Percentiles rank a stretch among this genome's conserved stretches.
phyloP scores from a whole-genome alignment of 208 protist species.

The Polymyxa betae region DNA sequence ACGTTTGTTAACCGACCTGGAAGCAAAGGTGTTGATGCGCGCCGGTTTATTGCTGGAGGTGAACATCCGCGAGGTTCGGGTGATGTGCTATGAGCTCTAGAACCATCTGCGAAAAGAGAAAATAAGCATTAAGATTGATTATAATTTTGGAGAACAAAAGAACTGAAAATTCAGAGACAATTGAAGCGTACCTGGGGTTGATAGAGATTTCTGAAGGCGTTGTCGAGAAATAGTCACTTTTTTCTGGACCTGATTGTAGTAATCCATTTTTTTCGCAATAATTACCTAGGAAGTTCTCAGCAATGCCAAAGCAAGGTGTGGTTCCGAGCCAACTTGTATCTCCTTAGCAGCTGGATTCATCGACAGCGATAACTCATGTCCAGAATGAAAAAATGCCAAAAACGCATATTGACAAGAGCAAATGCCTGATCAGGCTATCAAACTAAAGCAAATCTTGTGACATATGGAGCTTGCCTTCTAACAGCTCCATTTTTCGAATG shows the following conservation, averaged over 20 bases:
- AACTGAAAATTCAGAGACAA: too few species aligned
- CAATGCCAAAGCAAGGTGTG: neutral
- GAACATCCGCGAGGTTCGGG: neutral
- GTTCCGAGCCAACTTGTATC: neutral
- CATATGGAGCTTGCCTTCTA: neutral
- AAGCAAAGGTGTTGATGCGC: neutral
- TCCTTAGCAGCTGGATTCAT: conserved; percentile 40
- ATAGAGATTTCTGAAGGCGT: neutral
- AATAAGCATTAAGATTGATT: neutral
- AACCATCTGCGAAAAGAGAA: neutral
- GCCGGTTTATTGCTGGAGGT: neutral
- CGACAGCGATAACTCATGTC: conserved; percentile 46
- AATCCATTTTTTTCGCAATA: neutral
- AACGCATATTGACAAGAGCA: conserved; percentile 47
- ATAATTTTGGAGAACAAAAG: too few species aligned
- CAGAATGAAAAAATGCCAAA: conserved; percentile 41
- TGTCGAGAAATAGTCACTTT: neutral
- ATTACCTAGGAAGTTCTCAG: neutral
- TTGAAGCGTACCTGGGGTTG: neutral
- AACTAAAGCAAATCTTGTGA: neutral
- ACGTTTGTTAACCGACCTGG: neutral
- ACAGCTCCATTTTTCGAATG: conserved; percentile 15
- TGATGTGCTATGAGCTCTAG: neutral
- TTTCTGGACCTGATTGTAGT: neutral
- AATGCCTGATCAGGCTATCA: neutral